Evolutionary conservation across 2,329 filamentous ascomycete species (phyloP).

Genomic region (Apiospora phragmitis): DNA sequence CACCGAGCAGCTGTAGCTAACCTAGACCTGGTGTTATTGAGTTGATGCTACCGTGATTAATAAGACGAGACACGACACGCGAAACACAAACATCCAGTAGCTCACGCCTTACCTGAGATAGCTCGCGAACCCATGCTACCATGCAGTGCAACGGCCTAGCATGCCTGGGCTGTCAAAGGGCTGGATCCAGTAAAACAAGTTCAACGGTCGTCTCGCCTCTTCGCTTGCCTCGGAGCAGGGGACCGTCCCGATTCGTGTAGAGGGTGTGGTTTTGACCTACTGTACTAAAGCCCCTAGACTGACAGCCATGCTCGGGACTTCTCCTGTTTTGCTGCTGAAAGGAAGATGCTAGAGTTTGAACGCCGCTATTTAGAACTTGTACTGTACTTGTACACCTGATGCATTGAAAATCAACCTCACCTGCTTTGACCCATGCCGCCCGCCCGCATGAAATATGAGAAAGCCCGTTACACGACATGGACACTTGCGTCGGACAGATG

Average conservation of each 20-base stretch:
- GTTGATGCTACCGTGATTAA: constrained; percentile 1
- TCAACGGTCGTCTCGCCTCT: constrained; percentile 7
- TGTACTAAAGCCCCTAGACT: neutral
- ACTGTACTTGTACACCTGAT: neutral
- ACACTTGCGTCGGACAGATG: neutral
- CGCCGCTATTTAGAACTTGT: neutral
- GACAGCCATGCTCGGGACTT: neutral
- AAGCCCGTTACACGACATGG: neutral
- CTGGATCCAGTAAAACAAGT: constrained; percentile 2
- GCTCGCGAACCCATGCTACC: constrained; percentile 6
- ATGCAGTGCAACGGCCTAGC: constrained; percentile 11
- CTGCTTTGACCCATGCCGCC: neutral
- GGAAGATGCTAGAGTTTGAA: neutral
- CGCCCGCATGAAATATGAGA: neutral
- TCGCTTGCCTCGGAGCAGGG: constrained; percentile 9
- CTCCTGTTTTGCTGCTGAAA: neutral
- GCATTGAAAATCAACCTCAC: neutral
- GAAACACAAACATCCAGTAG: neutral
- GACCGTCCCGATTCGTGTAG: constrained; percentile 3
- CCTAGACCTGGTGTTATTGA: neutral
- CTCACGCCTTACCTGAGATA: neutral
- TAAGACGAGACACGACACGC: constrained; percentile 6
- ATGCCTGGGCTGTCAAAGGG: constrained; percentile 8
- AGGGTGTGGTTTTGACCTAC: neutral
- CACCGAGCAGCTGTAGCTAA: neutral